These are phyloP conservation scores for Talaromyces ruber DNA, from an alignment of 495 filamentous ascomycete species.

Conservation along the genomic window DNA sequence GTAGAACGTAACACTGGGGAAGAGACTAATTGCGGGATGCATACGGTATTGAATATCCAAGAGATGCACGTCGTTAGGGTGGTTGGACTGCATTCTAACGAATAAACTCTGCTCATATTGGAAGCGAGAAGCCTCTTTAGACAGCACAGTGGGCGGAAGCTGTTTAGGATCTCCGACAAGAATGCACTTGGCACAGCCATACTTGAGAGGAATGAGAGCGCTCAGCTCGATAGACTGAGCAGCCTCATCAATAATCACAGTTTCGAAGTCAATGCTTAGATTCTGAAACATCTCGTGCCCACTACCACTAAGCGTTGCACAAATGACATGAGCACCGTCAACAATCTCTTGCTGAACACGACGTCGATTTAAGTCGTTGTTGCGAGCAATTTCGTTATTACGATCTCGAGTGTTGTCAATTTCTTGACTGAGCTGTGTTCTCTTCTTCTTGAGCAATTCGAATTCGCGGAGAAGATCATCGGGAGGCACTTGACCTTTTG, in stretches of 20 bases:
- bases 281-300: constrained; percentile 97
- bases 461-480: constrained; percentile 68
- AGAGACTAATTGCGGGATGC: constrained; percentile 90
- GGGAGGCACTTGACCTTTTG: constrained; percentile 48
- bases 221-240: constrained; percentile 97
- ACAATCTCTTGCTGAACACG: constrained; percentile 86
- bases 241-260: constrained; percentile 96
- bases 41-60: constrained; percentile 97
- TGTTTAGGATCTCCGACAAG: constrained; percentile 97
- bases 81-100: constrained; percentile 92
- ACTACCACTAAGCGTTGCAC: constrained; percentile 88
- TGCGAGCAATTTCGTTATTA: constrained; percentile 64
- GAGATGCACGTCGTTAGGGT: constrained; percentile 82
- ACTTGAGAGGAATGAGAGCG: constrained; percentile 93
- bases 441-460: constrained; percentile 64
- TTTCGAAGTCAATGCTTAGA: constrained; percentile 93
- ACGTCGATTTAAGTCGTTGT: constrained; percentile 76
- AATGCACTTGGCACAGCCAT: constrained; percentile 93
- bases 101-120: constrained; percentile 98
- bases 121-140: constrained; percentile 82
- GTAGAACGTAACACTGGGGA: constrained; percentile 88
- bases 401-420: constrained; percentile 82
- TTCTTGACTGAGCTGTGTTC: constrained; percentile 62
- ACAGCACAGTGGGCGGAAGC: constrained; percentile 89
- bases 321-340: constrained; percentile 83